Percentiles rank a stretch among this genome's conserved stretches.
Conservation (phyloP, 169 alveolate species). For the Neospora caninum region DNA sequence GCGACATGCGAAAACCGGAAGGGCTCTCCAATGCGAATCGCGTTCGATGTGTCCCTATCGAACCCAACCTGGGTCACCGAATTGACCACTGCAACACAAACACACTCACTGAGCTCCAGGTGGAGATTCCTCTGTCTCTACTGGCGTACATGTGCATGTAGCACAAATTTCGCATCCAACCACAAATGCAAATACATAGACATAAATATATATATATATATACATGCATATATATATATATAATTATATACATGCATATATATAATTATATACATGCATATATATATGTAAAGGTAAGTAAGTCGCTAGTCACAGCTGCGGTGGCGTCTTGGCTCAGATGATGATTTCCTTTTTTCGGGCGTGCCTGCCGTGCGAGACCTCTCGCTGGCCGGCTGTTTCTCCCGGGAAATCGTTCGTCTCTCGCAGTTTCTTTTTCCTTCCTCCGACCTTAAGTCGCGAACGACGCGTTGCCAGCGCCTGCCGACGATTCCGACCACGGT, state of each 20-base stretch:
- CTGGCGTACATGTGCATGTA: neutral
- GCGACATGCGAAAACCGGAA: no score
- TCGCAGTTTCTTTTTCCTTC: neutral
- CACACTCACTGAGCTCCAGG: no score
- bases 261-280: neutral
- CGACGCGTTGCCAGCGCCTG: neutral
- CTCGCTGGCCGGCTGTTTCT: no score
- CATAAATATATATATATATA: neutral
- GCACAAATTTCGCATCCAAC: neutral
- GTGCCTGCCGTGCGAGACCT: no score
- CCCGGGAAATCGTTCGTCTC: no score
- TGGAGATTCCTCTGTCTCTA: no score
- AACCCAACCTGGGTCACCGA: no score
- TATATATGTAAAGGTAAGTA: neutral
- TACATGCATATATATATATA: neutral
- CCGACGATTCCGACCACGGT: slow-evolving; percentile 24
- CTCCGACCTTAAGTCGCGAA: slow-evolving; percentile 4
- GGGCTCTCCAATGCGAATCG: no score
- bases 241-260: neutral
- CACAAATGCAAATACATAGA: neutral
- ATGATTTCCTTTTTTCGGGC: no score
- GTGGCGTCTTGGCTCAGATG: no score
- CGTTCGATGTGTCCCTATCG: no score
- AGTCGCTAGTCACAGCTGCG: neutral
- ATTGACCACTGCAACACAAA: no score